These are phyloP conservation scores for Phytophthora syringae DNA, from an alignment of 352 stramenopile genomes.

Conservation along the genomic window DNA sequence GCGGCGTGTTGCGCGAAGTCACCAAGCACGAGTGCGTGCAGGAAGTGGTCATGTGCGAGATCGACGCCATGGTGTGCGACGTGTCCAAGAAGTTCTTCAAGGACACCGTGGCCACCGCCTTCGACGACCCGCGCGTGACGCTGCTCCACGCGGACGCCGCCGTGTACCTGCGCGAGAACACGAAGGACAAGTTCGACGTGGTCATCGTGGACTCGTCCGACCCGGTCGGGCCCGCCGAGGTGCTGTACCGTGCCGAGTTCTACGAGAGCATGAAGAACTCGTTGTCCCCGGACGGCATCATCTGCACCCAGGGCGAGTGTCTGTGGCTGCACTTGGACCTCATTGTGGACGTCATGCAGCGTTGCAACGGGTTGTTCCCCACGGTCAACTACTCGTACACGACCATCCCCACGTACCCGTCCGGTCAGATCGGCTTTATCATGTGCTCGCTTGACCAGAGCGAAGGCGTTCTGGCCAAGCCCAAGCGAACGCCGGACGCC, in stretches of 20 bases:
- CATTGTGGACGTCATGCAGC: constrained; percentile 94
- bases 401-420: constrained; percentile 99
- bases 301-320: constrained; percentile 96
- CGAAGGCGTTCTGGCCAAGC: constrained; percentile 59
- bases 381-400: constrained; percentile 99
- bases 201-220: constrained; percentile 98
- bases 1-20: constrained; percentile 97
- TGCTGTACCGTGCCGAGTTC: constrained; percentile 95
- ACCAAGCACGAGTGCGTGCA: constrained; percentile 94
- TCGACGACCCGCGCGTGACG: constrained; percentile 95
- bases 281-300: constrained; percentile 85
- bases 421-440: constrained; percentile 99
- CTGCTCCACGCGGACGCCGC: constrained; percentile 94
- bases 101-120: constrained; percentile 92
- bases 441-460: constrained; percentile 87
- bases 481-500: constrained; percentile 66
- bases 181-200: constrained; percentile 93
- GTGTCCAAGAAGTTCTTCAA: constrained; percentile 95
- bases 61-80: constrained; percentile 98
- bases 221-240: constrained; percentile 94
- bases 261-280: constrained; percentile 95
- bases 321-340: constrained; percentile 98
- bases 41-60: constrained; percentile 98
- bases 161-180: constrained; percentile 88
- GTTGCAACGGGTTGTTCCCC: constrained; percentile 92